Evolutionary conservation across 108 stramenopile genomes (phyloP).

Genomic region (Discostella pseudostelligera): DNA sequence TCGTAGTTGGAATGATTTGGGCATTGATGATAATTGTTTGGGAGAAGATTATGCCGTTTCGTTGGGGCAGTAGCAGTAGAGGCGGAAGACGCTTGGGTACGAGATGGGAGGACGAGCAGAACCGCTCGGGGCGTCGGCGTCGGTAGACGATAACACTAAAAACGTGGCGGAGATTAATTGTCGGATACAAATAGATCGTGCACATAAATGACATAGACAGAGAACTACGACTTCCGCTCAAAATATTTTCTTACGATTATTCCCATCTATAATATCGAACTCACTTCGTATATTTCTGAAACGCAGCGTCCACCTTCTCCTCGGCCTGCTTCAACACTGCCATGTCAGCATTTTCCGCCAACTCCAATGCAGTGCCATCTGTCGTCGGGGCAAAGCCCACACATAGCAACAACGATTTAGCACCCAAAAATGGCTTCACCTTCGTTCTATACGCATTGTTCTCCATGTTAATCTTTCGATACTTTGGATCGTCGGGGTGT

Average conservation of each 20-base stretch:
- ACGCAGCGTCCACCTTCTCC: conserved; percentile 70
- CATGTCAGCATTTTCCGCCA: conserved; percentile 63
- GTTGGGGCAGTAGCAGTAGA: conserved; percentile 15
- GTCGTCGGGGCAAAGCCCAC: conserved; percentile 78
- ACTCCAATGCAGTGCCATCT: conserved; percentile 39
- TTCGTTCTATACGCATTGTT: conserved; percentile 90
- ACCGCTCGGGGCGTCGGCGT: conserved; percentile 1
- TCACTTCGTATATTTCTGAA: conserved; percentile 52
- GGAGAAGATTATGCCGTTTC: conserved; percentile 16
- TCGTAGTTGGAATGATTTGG: conserved; percentile 20
- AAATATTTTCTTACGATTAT: too few relatives aligned
- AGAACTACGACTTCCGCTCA: not conserved
- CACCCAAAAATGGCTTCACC: conserved; percentile 85
- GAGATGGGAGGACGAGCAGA: conserved; percentile 28
- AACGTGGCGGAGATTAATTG: too few relatives aligned
- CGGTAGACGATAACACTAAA: conserved; percentile 21
- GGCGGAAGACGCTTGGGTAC: conserved; percentile 31
- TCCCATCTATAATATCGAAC: too few relatives aligned
- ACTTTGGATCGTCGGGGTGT: conserved; percentile 82
- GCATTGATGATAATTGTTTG: conserved; percentile 18
- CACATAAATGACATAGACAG: too few relatives aligned
- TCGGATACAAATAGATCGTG: too few relatives aligned
- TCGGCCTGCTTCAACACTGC: conserved; percentile 65
- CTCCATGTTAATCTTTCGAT: conserved; percentile 88
- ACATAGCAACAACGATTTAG: conserved; percentile 69